Conservation (phyloP, 371 early-diverging fungal genomes). For the Mucor mucedo region DNA sequence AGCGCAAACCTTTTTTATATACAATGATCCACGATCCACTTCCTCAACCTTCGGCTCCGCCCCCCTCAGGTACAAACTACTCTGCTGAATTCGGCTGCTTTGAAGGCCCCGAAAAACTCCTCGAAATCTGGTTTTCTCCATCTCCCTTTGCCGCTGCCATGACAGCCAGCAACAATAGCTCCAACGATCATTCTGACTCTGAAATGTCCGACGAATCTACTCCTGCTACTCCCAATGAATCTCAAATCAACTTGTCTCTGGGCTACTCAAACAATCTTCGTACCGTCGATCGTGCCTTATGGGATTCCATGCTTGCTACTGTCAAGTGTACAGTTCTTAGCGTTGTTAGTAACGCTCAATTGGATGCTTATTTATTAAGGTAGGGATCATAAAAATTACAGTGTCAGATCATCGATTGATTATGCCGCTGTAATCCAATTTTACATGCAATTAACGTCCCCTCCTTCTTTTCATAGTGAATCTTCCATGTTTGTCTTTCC, state of each 20-base stretch:
- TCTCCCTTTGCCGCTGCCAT: constrained; percentile 22
- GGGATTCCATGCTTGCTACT: constrained; percentile 88
- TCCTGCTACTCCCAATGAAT: constrained; percentile 33
- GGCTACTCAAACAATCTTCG: constrained; percentile 66
- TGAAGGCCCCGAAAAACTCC: constrained; percentile 92
- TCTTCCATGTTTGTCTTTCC: constrained; percentile 94
- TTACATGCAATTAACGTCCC: background rate
- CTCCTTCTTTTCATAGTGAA: constrained; percentile 60
- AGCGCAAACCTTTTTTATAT: background rate
- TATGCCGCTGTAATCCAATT: background rate
- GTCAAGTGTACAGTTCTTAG: constrained; percentile 89
- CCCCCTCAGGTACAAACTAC: constrained; percentile 44
- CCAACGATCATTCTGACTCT: constrained; percentile 12
- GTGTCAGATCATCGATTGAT: background rate
- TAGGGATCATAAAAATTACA: constrained; percentile 17
- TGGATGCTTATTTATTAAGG: constrained; percentile 88
- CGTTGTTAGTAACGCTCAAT: constrained; percentile 70
- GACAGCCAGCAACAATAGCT: background rate
- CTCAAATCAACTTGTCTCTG: constrained; percentile 31
- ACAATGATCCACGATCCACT: constrained; percentile 20
- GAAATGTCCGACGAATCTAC: constrained; percentile 42
- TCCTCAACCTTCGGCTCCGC: constrained; percentile 38
- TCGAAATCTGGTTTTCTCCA: constrained; percentile 92
- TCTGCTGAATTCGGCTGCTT: constrained; percentile 63
- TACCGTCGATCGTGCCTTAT: constrained; percentile 68